These are phyloP conservation scores for Salicornia ramosissima DNA, from an alignment of 148 eudicot species.

Conservation along the genomic window DNA sequence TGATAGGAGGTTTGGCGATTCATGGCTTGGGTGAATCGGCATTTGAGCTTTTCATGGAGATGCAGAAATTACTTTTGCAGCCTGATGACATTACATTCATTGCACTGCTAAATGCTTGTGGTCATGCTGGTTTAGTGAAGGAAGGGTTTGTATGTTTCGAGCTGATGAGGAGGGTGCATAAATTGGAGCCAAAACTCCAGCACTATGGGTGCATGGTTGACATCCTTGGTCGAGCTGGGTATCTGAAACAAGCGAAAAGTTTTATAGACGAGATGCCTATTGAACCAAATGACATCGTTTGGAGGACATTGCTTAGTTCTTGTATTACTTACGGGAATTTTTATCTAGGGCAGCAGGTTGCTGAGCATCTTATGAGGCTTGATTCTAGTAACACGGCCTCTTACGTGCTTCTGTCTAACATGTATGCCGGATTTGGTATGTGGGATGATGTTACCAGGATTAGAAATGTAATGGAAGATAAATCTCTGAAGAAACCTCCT, in stretches of 20 bases:
- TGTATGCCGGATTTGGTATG: constrained; percentile 61
- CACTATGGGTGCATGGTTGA: constrained; percentile 83
- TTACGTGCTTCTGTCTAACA: constrained; percentile 58
- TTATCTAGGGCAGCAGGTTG: constrained; percentile 37
- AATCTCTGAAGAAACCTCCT: constrained; percentile 48
- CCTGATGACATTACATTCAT: constrained; percentile 77
- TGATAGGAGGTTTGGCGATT: constrained; percentile 71
- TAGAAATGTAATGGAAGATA: constrained; percentile 47
- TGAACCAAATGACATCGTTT: constrained; percentile 53
- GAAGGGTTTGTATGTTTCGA: constrained; percentile 71
- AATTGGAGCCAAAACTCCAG: constrained; percentile 55
- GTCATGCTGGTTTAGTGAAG: constrained; percentile 66
- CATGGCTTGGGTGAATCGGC: constrained; percentile 65
- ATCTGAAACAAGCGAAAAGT: constrained; percentile 40
- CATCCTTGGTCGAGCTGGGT: constrained; percentile 63
- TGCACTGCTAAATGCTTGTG: constrained; percentile 61
- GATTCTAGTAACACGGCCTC: constrained; percentile 42
- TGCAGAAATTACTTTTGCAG: constrained; percentile 38
- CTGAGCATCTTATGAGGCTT: constrained; percentile 38
- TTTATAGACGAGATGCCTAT: constrained; percentile 67
- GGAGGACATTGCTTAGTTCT: constrained; percentile 63
- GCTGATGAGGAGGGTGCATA: constrained; percentile 57
- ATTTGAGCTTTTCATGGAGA: constrained; percentile 54
- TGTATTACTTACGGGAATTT: constrained; percentile 46
- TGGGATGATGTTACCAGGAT: constrained; percentile 59